Evolutionary conservation across 225 moss, liverwort and hornwort genomes (phyloP).

Genomic region (Rhytidiadelphus loreus): DNA sequence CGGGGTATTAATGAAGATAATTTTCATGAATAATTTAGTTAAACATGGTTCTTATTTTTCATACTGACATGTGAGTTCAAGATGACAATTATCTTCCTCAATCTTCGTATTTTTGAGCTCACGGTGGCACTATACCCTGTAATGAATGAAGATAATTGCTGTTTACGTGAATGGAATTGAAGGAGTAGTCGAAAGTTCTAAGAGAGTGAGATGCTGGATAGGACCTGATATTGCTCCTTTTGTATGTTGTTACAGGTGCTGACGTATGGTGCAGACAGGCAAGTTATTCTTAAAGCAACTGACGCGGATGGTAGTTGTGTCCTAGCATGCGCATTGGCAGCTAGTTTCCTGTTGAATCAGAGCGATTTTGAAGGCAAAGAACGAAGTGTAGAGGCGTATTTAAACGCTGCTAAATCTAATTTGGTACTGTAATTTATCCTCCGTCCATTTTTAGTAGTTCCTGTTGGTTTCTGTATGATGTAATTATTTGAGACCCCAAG

Average conservation of each 20-base stretch:
- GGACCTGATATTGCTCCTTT: background rate
- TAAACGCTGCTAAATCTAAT: conserved; percentile 55
- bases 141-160: background rate
- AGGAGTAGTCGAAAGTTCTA: background rate
- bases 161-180: background rate
- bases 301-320: conserved; percentile 64
- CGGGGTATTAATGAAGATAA: background rate
- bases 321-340: conserved; percentile 71
- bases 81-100: background rate
- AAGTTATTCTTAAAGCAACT: conserved; percentile 52
- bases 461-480: background rate
- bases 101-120: background rate
- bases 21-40: background rate
- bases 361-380: background rate
- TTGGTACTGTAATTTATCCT: conserved; percentile 23
- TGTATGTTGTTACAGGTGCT: conserved; percentile 36
- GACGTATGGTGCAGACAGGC: conserved; percentile 50
- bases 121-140: background rate
- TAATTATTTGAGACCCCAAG: background rate
- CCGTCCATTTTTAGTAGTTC: background rate
- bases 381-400: conserved; percentile 16
- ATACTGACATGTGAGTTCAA: background rate
- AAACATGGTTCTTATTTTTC: background rate
- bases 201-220: background rate
- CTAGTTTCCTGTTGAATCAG: conserved; percentile 30